A percentile compares a stretch with the other conserved stretches of the same genome.
These are phyloP conservation scores for Caloboletus firmus DNA, from an alignment of 1,284 basidiomycete genomes.

Conservation along the genomic window DNA sequence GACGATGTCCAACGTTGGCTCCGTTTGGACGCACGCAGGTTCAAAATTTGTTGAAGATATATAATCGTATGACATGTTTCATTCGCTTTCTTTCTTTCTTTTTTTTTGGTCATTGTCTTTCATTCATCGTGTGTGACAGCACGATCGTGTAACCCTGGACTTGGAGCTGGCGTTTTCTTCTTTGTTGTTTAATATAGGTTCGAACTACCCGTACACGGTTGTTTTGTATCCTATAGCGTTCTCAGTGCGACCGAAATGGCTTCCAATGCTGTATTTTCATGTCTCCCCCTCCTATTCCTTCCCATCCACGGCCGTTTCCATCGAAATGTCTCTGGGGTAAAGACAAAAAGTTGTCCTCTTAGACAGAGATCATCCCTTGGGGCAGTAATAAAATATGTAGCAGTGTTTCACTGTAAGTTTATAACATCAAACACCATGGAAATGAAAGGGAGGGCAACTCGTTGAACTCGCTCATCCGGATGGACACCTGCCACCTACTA, in stretches of 20 bases:
- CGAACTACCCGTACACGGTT: background rate
- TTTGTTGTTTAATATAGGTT: background rate
- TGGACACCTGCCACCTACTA: too few species aligned
- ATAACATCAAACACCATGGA: too few species aligned
- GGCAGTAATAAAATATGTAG: too few species aligned
- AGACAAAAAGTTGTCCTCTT: too few species aligned
- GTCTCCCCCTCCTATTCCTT: too few species aligned
- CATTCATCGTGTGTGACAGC: background rate
- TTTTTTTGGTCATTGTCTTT: background rate
- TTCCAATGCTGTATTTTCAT: background rate
- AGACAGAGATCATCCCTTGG: too few species aligned
- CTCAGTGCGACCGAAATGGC: background rate
- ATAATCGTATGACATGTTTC: slow-evolving; percentile 8
- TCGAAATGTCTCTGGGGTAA: too few species aligned
- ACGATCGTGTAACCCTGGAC: background rate
- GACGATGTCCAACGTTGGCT: slow-evolving; percentile 35
- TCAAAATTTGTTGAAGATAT: slow-evolving; percentile 35
- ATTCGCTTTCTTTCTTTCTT: too few species aligned
- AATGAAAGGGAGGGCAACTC: too few species aligned
- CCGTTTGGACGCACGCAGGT: slow-evolving; percentile 41
- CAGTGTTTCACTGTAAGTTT: too few species aligned
- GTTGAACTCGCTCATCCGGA: too few species aligned
- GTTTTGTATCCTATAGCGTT: background rate
- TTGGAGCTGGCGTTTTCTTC: background rate
- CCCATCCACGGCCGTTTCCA: too few species aligned